phyloP scores from a whole-genome alignment of 805 yeast genomes.

The Middelhovenomyces tepae region DNA sequence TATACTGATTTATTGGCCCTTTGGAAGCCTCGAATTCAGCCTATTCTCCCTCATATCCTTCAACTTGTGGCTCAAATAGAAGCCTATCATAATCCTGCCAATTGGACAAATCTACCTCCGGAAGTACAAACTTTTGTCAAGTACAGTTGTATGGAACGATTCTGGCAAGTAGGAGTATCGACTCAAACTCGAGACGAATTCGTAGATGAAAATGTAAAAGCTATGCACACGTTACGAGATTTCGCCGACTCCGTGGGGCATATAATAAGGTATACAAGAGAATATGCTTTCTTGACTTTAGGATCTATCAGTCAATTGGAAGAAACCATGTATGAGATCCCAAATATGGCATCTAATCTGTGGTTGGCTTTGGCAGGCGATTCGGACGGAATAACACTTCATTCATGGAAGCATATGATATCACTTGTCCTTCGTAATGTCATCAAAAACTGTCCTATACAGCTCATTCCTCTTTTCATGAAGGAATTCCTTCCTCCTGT shows the following conservation, averaged over 20 bases:
- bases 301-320: slow-evolving; percentile 87
- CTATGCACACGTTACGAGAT: slow-evolving; percentile 87
- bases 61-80: slow-evolving; percentile 85
- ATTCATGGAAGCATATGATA: slow-evolving; percentile 96
- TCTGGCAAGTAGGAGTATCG: slow-evolving; percentile 98
- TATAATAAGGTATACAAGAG: slow-evolving; percentile 88
- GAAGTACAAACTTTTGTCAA: slow-evolving; percentile 90
- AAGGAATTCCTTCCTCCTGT: slow-evolving; percentile 69
- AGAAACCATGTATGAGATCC: slow-evolving; percentile 78
- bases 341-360: slow-evolving; percentile 63
- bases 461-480: slow-evolving; percentile 60
- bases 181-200: slow-evolving; percentile 90
- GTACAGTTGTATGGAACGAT: slow-evolving; percentile 82
- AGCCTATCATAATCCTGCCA: slow-evolving; percentile 87
- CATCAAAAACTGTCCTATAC: slow-evolving; percentile 78
- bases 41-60: slow-evolving; percentile 83
- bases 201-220: slow-evolving; percentile 87
- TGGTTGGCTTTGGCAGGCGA: slow-evolving; percentile 87
- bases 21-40: slow-evolving; percentile 92
- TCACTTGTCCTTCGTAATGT: slow-evolving; percentile 81
- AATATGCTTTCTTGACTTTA: slow-evolving; percentile 83
- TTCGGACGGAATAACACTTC: slow-evolving; percentile 78
- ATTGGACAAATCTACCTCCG: slow-evolving; percentile 79
- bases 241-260: slow-evolving; percentile 98
- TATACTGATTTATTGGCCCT: slow-evolving; percentile 58